Conservation (phyloP, 768 basidiomycete genomes). For the Amanita fuliginea region DNA sequence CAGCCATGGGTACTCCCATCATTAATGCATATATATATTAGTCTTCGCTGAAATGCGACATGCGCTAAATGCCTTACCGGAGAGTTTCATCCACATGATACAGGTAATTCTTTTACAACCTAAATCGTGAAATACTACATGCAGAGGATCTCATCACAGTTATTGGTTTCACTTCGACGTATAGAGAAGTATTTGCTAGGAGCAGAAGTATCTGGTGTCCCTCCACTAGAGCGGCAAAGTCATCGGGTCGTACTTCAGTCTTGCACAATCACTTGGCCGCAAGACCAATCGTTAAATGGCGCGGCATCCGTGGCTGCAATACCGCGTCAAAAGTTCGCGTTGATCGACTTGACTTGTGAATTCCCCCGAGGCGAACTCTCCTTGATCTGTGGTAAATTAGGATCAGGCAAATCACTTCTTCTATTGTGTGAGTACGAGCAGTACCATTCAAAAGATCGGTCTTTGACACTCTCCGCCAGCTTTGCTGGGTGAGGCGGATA, state of each 20-base stretch:
- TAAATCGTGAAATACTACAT: neutral
- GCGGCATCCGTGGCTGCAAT: constrained; percentile 31
- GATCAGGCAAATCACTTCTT: constrained; percentile 80
- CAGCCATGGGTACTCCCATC: neutral
- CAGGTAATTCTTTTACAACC: constrained; percentile 34
- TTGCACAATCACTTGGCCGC: constrained; percentile 87
- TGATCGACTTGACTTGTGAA: constrained; percentile 65
- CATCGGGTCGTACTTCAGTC: constrained; percentile 64
- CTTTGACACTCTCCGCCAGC: constrained; percentile 23
- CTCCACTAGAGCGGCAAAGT: constrained; percentile 44
- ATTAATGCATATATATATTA: constrained; percentile 14
- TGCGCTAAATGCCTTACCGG: constrained; percentile 78
- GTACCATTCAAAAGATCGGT: neutral
- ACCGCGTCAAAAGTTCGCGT: constrained; percentile 68
- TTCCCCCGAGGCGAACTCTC: constrained; percentile 77
- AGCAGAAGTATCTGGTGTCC: constrained; percentile 58
- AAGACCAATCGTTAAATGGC: constrained; percentile 44
- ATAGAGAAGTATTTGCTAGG: constrained; percentile 83
- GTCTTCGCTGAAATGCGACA: constrained; percentile 70
- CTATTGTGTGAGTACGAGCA: constrained; percentile 26
- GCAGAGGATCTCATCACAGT: constrained; percentile 27
- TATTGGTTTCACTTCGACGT: constrained; percentile 75
- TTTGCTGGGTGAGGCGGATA: constrained; percentile 80
- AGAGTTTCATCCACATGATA: constrained; percentile 83
- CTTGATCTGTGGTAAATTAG: constrained; percentile 81